Conservation (phyloP, 768 basidiomycete genomes). For the Amanita thiersii region DNA sequence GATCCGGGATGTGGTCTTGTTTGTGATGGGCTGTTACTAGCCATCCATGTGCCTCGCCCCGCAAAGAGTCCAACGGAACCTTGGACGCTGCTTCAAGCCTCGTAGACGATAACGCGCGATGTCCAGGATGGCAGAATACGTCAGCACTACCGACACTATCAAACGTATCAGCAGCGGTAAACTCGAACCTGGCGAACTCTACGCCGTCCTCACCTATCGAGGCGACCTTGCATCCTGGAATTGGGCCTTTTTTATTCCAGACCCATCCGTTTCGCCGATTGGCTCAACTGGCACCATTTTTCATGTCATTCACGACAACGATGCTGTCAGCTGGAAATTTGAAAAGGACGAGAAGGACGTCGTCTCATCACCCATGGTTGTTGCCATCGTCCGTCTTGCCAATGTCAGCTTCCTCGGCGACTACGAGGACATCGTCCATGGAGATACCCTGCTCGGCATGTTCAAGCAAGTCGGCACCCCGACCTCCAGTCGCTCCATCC, state of each 20-base stretch:
- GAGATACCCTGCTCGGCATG: constrained; percentile 32
- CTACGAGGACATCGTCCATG: constrained; percentile 34
- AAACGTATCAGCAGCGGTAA: constrained; percentile 20
- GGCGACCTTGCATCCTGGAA: constrained; percentile 42
- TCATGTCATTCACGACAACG: constrained; percentile 29
- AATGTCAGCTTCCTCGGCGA: constrained; percentile 32
- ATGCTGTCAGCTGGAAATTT: constrained; percentile 29
- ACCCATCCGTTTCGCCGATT: constrained; percentile 29
- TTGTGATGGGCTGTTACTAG: constrained; percentile 7
- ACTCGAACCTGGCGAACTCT: constrained; percentile 31
- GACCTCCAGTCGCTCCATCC: constrained; percentile 16
- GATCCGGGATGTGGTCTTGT: constrained; percentile 6
- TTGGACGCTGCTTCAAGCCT: constrained; percentile 3
- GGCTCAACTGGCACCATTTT: constrained; percentile 36
- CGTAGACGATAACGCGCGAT: constrained; percentile 7
- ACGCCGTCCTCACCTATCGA: constrained; percentile 36
- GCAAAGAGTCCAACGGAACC: not conserved
- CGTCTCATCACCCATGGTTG: constrained; percentile 30
- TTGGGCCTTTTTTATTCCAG: constrained; percentile 41
- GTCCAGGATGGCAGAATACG: constrained; percentile 3
- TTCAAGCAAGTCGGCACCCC: constrained; percentile 37
- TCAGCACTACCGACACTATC: constrained; percentile 9
- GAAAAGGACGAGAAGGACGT: constrained; percentile 28
- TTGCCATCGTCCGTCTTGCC: constrained; percentile 35
- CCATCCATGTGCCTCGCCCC: not conserved